Percentiles rank a stretch among this genome's conserved stretches.
Conservation (phyloP, 805 yeast species). For the Helenozyma rhizophorensis region DNA sequence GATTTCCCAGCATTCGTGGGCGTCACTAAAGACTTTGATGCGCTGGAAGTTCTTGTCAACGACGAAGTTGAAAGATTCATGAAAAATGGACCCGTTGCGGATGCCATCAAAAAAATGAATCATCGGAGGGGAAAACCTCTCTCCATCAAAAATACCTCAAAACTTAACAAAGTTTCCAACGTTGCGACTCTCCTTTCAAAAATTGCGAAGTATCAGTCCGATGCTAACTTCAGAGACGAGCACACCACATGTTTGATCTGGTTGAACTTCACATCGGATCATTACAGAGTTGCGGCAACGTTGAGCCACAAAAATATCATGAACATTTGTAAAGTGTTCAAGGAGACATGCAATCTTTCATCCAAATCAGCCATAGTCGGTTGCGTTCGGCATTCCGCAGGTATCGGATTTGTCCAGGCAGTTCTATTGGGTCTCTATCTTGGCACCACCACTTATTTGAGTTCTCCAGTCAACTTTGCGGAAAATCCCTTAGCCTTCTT, state of each 20-base stretch:
- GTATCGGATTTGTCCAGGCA: constrained; percentile 87
- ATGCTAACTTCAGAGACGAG: constrained; percentile 34
- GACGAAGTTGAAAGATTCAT: constrained; percentile 65
- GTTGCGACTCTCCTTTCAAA: constrained; percentile 39
- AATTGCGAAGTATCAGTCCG: constrained; percentile 40
- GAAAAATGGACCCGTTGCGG: constrained; percentile 63
- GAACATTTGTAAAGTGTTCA: constrained; percentile 80
- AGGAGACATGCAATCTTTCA: constrained; percentile 85
- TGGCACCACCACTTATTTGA: constrained; percentile 80
- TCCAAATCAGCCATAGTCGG: constrained; percentile 73
- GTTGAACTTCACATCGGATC: constrained; percentile 70
- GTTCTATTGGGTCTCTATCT: constrained; percentile 76
- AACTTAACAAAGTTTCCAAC: constrained; percentile 42
- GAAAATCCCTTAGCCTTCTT: constrained; percentile 70
- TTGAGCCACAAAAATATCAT: constrained; percentile 61
- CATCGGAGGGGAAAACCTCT: constrained; percentile 36
- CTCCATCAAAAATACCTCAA: constrained; percentile 63
- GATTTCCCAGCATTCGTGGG: constrained; percentile 66
- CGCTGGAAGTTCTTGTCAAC: constrained; percentile 71
- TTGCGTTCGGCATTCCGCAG: constrained; percentile 77
- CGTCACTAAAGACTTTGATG: constrained; percentile 66
- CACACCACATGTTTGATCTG: constrained; percentile 55
- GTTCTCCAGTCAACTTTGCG: constrained; percentile 74
- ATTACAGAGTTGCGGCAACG: constrained; percentile 54
- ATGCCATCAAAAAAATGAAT: constrained; percentile 49